These are phyloP conservation scores for Oemleria cerasiformis DNA, from an alignment of 306 rosid genomes.

Conservation along the genomic window DNA sequence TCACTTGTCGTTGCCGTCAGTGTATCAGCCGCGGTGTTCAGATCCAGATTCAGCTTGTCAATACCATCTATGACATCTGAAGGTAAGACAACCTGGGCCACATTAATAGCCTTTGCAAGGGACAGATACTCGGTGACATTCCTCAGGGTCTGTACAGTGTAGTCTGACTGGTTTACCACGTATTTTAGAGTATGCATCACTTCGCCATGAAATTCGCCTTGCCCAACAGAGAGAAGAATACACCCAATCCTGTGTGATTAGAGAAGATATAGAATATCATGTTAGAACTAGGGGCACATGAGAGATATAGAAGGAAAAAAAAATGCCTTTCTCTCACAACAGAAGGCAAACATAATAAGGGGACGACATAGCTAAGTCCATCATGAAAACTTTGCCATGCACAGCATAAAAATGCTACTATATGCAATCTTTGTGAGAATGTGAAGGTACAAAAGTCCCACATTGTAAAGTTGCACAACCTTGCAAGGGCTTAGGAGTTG, in stretches of 20 bases:
- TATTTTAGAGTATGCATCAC: constrained; percentile 70
- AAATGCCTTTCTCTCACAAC: neutral
- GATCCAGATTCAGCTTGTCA: constrained; percentile 66
- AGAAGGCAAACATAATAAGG: neutral
- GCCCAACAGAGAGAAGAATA: constrained; percentile 82
- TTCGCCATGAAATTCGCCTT: constrained; percentile 69
- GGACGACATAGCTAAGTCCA: neutral
- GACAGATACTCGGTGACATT: constrained; percentile 87
- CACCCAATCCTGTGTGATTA: constrained; percentile 78
- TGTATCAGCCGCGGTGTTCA: constrained; percentile 75
- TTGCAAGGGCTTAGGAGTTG: no score
- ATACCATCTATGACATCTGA: constrained; percentile 71
- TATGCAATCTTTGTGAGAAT: no score
- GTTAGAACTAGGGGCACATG: neutral
- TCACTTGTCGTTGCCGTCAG: constrained; percentile 58
- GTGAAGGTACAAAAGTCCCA: no score
- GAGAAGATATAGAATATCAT: neutral
- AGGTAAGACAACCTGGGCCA: constrained; percentile 77
- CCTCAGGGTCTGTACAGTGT: constrained; percentile 70
- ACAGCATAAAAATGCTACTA: neutral
- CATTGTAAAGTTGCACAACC: no score
- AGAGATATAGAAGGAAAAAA: neutral
- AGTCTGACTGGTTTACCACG: constrained; percentile 94
- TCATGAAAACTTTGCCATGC: neutral
- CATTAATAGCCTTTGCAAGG: constrained; percentile 85